These are phyloP conservation scores for Triticum turgidum DNA, from an alignment of 176 grass and related monocot species.

Conservation along the genomic window DNA sequence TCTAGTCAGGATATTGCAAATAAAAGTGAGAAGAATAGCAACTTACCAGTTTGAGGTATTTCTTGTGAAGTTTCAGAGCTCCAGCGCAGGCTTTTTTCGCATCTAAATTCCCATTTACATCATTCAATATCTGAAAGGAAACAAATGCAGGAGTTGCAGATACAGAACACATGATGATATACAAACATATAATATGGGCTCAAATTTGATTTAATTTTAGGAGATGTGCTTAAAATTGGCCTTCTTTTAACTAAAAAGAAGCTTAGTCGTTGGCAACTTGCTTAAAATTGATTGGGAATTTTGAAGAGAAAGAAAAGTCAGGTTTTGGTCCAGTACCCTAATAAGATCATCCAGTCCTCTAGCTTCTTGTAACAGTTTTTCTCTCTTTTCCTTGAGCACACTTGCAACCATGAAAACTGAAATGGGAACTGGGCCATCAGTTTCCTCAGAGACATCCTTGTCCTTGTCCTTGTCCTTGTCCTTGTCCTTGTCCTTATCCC, in stretches of 20 bases:
- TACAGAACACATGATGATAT: background rate
- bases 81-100: constrained; percentile 90
- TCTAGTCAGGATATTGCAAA: background rate
- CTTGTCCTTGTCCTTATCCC: constrained; percentile 67
- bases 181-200: background rate
- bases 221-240: background rate
- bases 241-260: background rate
- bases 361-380: constrained; percentile 82
- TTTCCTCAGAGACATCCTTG: constrained; percentile 36
- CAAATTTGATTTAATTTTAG: background rate
- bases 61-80: constrained; percentile 97
- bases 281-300: background rate
- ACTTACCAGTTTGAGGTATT: constrained; percentile 88
- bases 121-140: constrained; percentile 88
- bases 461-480: constrained; percentile 63
- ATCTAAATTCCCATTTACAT: constrained; percentile 92
- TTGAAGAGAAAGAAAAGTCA: background rate
- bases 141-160: constrained; percentile 15
- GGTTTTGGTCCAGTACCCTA: constrained; percentile 46
- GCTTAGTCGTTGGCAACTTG: background rate
- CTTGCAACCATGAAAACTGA: constrained; percentile 99
- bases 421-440: constrained; percentile 87
- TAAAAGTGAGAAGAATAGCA: background rate
- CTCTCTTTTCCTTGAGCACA: constrained; percentile 97
- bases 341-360: constrained; percentile 94